Percentiles rank a stretch among this genome's conserved stretches.
Evolutionary conservation across 805 yeast species (phyloP).

Genomic region (Candida patagonica): DNA sequence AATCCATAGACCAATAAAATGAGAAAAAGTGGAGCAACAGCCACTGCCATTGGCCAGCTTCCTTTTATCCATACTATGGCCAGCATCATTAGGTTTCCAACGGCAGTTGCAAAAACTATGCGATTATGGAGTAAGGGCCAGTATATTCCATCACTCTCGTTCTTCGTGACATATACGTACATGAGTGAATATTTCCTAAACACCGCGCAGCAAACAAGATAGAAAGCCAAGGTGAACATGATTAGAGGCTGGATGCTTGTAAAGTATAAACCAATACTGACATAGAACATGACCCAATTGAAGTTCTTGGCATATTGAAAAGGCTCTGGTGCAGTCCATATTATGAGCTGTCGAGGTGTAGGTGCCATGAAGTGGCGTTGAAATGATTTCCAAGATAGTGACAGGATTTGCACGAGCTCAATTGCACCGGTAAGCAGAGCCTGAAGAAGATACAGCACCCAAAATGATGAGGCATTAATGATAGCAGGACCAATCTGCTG

Average conservation of each 20-base stretch:
- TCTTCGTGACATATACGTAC: slow-evolving; percentile 29
- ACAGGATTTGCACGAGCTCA: slow-evolving; percentile 25
- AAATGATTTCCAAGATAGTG: slow-evolving; percentile 19
- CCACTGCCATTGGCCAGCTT: slow-evolving; percentile 26
- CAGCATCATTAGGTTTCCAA: slow-evolving; percentile 30
- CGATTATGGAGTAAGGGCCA: slow-evolving; percentile 30
- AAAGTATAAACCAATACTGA: slow-evolving; percentile 29
- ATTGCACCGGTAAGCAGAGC: slow-evolving; percentile 25
- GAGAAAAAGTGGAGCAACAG: slow-evolving; percentile 24
- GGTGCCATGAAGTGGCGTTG: slow-evolving; percentile 20
- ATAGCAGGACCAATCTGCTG: slow-evolving; percentile 29
- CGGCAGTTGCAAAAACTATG: slow-evolving; percentile 25
- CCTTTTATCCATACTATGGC: slow-evolving; percentile 32
- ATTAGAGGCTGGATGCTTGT: slow-evolving; percentile 32
- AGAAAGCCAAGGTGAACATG: slow-evolving; percentile 24
- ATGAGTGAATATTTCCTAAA: slow-evolving; percentile 28
- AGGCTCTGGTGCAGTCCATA: slow-evolving; percentile 27
- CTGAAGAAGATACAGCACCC: slow-evolving; percentile 32
- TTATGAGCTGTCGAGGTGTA: slow-evolving; percentile 28
- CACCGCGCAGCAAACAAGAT: slow-evolving; percentile 13
- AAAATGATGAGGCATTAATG: slow-evolving; percentile 31
- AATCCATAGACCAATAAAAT: slow-evolving; percentile 25
- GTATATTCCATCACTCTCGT: slow-evolving; percentile 29
- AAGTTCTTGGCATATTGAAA: slow-evolving; percentile 27
- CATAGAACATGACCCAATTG: slow-evolving; percentile 27